Evolutionary conservation across 2,329 filamentous ascomycete species (phyloP).

Genomic region (Coleophoma crateriformis): DNA sequence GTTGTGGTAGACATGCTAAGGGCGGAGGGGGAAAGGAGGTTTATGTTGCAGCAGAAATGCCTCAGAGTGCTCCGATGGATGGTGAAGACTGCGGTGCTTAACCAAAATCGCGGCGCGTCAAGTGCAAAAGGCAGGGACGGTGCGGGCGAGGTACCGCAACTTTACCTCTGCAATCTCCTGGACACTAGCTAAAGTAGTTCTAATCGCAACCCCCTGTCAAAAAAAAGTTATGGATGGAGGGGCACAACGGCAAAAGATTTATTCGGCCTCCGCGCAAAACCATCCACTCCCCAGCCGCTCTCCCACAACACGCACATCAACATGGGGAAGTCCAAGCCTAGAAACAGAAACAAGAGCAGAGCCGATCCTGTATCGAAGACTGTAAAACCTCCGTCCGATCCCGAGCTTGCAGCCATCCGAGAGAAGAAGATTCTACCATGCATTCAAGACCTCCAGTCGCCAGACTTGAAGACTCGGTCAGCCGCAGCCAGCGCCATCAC

Average conservation of each 20-base stretch:
- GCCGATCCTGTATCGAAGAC: constrained; percentile 51
- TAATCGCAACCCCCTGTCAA: too few species aligned
- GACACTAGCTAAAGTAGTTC: too few species aligned
- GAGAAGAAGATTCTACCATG: constrained; percentile 60
- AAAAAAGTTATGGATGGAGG: not conserved
- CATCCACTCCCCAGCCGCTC: not conserved
- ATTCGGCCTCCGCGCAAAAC: not conserved
- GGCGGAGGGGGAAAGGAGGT: not conserved
- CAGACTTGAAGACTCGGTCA: constrained; percentile 53
- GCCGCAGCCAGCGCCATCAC: constrained; percentile 53
- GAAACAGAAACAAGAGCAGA: constrained; percentile 44
- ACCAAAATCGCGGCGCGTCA: not conserved
- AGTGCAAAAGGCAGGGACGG: not conserved
- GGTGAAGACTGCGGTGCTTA: too few species aligned
- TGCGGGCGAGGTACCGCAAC: not conserved
- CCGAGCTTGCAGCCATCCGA: constrained; percentile 56
- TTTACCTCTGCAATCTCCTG: not conserved
- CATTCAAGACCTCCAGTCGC: constrained; percentile 52
- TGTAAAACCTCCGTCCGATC: constrained; percentile 56
- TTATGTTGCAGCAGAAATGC: not conserved
- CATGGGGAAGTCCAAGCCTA: constrained; percentile 55
- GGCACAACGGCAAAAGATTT: not conserved
- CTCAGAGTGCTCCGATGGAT: not conserved
- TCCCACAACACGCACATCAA: constrained; percentile 4
- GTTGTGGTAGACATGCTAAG: constrained; percentile 34